A percentile compares a stretch with the other conserved stretches of the same genome.
These are phyloP conservation scores for Petunia hybrid DNA, from an alignment of 305 asterid species.

Conservation along the genomic window DNA sequence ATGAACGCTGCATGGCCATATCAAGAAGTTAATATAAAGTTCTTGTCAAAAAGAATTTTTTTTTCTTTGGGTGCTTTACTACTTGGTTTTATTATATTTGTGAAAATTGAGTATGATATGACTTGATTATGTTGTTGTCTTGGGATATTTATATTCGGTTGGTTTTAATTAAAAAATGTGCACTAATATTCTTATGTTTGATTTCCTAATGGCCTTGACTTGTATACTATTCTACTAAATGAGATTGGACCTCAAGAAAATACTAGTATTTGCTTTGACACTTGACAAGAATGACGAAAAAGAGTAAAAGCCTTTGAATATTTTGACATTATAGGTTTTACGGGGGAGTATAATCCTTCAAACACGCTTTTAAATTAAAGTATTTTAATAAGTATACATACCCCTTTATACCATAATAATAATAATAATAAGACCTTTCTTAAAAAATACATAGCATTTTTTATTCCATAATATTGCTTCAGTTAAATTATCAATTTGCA, in stretches of 20 bases:
- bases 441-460: neutral
- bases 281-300: slow-evolving; percentile 17
- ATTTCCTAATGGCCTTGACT: slow-evolving; percentile 23
- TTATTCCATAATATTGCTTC: neutral
- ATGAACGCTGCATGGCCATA: slow-evolving; percentile 60
- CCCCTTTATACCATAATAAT: neutral
- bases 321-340: slow-evolving; percentile 40
- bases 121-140: neutral
- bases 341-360: slow-evolving; percentile 58
- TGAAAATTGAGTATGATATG: slow-evolving; percentile 26
- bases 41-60: neutral
- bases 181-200: slow-evolving; percentile 22
- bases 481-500: neutral
- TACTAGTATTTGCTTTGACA: slow-evolving; percentile 44
- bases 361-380: slow-evolving; percentile 47
- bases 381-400: neutral
- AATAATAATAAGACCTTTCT: neutral
- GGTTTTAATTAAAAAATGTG: slow-evolving; percentile 10
- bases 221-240: slow-evolving; percentile 44
- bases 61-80: slow-evolving; percentile 11
- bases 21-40: slow-evolving; percentile 4
- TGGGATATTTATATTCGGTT: slow-evolving; percentile 6
- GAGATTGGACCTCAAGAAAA: slow-evolving; percentile 51
- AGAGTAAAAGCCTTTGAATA: slow-evolving; percentile 59
- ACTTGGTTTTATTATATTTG: neutral